phyloP scores from a whole-genome alignment of 2,329 filamentous ascomycete species.

The Dothideomycetidae sp. region DNA sequence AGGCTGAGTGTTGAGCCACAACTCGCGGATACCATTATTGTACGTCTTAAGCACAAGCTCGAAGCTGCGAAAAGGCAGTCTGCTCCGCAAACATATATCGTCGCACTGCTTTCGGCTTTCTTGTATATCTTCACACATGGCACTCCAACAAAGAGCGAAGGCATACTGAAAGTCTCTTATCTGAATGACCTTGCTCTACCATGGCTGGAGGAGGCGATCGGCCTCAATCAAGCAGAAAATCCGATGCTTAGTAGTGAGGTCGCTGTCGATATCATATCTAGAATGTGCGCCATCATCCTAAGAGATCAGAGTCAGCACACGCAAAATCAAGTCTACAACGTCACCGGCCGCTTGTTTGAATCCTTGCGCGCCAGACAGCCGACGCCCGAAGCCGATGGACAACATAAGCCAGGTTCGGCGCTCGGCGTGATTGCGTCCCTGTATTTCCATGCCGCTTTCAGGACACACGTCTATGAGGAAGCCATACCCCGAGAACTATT shows the following conservation, averaged over 20 bases:
- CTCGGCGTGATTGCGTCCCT: constrained; percentile 39
- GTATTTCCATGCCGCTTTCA: constrained; percentile 39
- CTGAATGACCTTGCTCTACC: constrained; percentile 34
- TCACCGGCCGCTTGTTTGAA: constrained; percentile 9
- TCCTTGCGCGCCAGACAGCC: constrained; percentile 4
- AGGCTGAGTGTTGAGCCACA: constrained; percentile 48
- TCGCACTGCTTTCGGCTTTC: constrained; percentile 45
- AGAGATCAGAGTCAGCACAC: constrained; percentile 35
- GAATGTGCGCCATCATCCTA: constrained; percentile 46
- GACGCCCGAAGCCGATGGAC: constrained; percentile 6
- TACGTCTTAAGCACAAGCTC: constrained; percentile 49
- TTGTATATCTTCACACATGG: constrained; percentile 46
- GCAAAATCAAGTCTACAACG: constrained; percentile 33
- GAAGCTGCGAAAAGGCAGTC: constrained; percentile 40
- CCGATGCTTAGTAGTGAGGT: constrained; percentile 31
- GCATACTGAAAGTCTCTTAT: constrained; percentile 25
- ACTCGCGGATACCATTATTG: constrained; percentile 48
- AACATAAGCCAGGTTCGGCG: constrained; percentile 5
- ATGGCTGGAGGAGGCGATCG: constrained; percentile 26
- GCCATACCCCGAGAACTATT: constrained; percentile 22
- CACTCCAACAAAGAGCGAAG: constrained; percentile 33
- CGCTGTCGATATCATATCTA: constrained; percentile 45
- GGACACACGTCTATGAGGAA: constrained; percentile 23
- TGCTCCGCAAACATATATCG: constrained; percentile 40
- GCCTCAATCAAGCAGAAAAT: constrained; percentile 20